Conservation (phyloP, 1,284 basidiomycete genomes). For the Ganoderma boninense region DNA sequence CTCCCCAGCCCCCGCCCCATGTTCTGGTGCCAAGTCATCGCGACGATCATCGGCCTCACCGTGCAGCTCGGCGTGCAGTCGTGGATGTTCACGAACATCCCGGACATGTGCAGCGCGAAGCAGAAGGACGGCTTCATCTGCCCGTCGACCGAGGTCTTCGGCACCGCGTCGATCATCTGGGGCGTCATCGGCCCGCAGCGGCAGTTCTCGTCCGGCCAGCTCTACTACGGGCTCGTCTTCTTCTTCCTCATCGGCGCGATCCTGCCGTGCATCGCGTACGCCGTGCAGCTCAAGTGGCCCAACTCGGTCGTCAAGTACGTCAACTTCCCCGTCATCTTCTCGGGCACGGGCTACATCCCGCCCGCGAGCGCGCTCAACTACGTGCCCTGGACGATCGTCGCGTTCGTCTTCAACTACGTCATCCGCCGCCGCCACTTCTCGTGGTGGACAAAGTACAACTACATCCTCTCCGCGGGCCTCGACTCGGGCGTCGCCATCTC, state of each 20-base stretch:
- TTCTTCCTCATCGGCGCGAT: constrained; percentile 60
- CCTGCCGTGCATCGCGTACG: constrained; percentile 48
- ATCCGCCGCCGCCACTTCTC: constrained; percentile 50
- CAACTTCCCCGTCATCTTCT: constrained; percentile 67
- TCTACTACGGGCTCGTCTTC: constrained; percentile 50
- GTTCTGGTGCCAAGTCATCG: constrained; percentile 69
- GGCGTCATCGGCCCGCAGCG: constrained; percentile 51
- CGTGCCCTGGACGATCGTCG: constrained; percentile 49
- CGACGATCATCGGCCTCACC: constrained; percentile 69
- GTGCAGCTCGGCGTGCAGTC: constrained; percentile 72
- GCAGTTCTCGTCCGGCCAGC: constrained; percentile 50
- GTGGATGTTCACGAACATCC: constrained; percentile 71
- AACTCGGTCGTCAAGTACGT: constrained; percentile 72
- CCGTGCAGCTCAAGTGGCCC: constrained; percentile 47
- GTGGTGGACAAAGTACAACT: constrained; percentile 61
- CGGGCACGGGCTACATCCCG: constrained; percentile 47
- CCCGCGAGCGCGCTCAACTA: constrained; percentile 56
- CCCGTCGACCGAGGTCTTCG: constrained; percentile 50
- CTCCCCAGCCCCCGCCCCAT: constrained; percentile 52
- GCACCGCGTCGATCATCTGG: constrained; percentile 44
- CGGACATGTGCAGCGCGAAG: constrained; percentile 54
- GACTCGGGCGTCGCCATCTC: constrained; percentile 56
- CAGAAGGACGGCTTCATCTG: constrained; percentile 62
- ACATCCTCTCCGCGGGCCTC: constrained; percentile 60
- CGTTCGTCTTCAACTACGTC: constrained; percentile 55